phyloP scores from a whole-genome alignment of 2,329 filamentous ascomycete genomes.

The Cercospora nicotianae region DNA sequence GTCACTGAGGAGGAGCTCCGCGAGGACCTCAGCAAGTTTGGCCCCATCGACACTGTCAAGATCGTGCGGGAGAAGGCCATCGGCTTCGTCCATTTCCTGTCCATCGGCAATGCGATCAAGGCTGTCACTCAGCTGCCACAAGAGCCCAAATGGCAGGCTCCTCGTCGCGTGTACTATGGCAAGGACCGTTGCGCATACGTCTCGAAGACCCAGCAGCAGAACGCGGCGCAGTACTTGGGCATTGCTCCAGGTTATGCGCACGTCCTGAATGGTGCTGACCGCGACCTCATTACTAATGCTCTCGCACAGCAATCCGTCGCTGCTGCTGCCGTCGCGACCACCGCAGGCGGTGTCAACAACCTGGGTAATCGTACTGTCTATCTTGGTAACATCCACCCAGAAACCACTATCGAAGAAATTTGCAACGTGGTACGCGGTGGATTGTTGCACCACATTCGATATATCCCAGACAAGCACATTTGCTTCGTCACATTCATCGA shows the following conservation, averaged over 20 bases:
- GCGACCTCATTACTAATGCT: conserved; percentile 93
- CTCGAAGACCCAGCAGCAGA: conserved; percentile 99
- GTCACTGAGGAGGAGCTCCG: conserved; percentile 87
- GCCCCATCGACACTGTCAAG: conserved; percentile 95
- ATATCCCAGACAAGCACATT: conserved; percentile 99
- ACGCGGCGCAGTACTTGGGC: conserved; percentile 94
- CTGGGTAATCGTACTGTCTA: conserved; percentile 97
- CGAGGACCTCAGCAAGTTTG: conserved; percentile 94
- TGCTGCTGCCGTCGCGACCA: conserved; percentile 92
- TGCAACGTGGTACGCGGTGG: conserved; percentile 98
- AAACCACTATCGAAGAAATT: conserved; percentile 98
- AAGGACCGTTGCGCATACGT: conserved; percentile 98
- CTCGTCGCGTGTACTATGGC: conserved; percentile 94
- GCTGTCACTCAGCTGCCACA: conserved; percentile 94
- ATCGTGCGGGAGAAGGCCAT: conserved; percentile 97
- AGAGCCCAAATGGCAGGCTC: conserved; percentile 94
- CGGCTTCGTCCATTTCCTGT: conserved; percentile 95
- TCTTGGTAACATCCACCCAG: conserved; percentile 96
- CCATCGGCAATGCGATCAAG: conserved; percentile 97
- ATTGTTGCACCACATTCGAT: conserved; percentile 94
- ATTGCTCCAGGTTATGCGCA: conserved; percentile 96
- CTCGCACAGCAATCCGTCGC: conserved; percentile 97
- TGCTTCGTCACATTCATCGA: conserved; percentile 99
- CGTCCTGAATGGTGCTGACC: conserved; percentile 92
- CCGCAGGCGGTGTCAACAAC: conserved; percentile 95